Base-by-base conservation (phyloP, 1,284 basidiomycete genomes). In the Polyporus tsugae region DNA sequence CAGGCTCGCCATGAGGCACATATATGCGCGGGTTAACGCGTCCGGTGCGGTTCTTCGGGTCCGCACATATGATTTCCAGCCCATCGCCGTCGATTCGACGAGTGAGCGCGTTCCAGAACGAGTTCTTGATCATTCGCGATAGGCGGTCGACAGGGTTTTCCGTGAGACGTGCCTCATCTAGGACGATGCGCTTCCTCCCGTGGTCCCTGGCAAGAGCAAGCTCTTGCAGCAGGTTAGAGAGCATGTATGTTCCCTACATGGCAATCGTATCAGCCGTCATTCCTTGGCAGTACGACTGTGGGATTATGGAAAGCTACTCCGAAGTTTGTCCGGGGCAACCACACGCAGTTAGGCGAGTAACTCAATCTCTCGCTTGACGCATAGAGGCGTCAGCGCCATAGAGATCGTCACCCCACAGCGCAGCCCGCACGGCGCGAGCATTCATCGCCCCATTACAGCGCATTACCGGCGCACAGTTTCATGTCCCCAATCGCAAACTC, bases 211-310 rank as follows among this genome's bases (percentile, higher is more conserved):
- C 97, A 38, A 99, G 90, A 0, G 97, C 98, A 53, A 99, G 91
- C 80, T 99, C 97, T 85, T 99, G 98, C 36, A 99, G 86, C n/a
- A 99, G 89, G 81, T 98, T 99, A 13, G 97, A 99, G 52, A 99
- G 87, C 97, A 98, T 99, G 83, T 99, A 98, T 17, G 93, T 97
- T 57, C 96, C 96, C 95, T 96, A 73, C 36, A 39, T 19, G 7
- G n/a, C 11, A 15, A 49, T 41, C 55, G 10, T 29, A 60, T 72
- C n/a, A 72, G 66, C n/a, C 58, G 22, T 22, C 15, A 11, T 46
- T 46, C 52, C 42, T 38, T 25, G 19, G 41, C 11, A 10, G 42
- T 22, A 17, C 19, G 13, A 19, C 35, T 55, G 22, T 35, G 15
- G 19, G 19, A 29, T 29, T 6, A n/a, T 6, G 15, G 19, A 22